Evolutionary conservation across 73 alveolate genomes (phyloP).

Genomic region (Paramecium pentaurelia): DNA sequence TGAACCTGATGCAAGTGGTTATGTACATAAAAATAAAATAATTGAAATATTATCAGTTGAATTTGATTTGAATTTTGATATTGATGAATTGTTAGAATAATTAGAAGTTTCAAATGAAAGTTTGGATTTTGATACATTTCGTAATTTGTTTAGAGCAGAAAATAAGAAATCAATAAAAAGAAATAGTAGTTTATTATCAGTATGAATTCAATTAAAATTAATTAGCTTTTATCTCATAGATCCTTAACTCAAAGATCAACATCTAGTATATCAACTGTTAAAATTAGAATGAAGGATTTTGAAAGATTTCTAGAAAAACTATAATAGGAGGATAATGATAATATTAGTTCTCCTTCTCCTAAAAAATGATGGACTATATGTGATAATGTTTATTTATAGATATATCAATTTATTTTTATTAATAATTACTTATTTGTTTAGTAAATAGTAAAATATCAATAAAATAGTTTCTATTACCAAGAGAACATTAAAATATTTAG

Average conservation of each 20-base stretch:
- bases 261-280: neutral
- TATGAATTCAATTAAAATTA: neutral
- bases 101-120: constrained; percentile 70
- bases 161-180: neutral
- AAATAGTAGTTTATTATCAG: constrained; percentile 26
- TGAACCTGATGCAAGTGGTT: constrained; percentile 64
- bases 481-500: neutral
- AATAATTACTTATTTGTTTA: neutral
- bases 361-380: neutral
- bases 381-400: neutral
- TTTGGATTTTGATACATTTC: constrained; percentile 73
- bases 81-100: constrained; percentile 74
- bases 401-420: neutral
- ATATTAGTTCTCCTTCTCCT: neutral
- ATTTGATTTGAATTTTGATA: constrained; percentile 74
- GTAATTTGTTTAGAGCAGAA: constrained; percentile 63
- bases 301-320: constrained; percentile 15
- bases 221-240: neutral
- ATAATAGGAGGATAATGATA: neutral
- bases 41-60: constrained; percentile 70
- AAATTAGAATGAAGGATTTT: constrained; percentile 18
- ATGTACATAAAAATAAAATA: constrained; percentile 62
- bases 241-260: neutral
- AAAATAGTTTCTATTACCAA: neutral
- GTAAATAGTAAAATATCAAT: neutral